Evolutionary conservation across 306 rosid species (phyloP).

Genomic region (Dicorynia guianensis): DNA sequence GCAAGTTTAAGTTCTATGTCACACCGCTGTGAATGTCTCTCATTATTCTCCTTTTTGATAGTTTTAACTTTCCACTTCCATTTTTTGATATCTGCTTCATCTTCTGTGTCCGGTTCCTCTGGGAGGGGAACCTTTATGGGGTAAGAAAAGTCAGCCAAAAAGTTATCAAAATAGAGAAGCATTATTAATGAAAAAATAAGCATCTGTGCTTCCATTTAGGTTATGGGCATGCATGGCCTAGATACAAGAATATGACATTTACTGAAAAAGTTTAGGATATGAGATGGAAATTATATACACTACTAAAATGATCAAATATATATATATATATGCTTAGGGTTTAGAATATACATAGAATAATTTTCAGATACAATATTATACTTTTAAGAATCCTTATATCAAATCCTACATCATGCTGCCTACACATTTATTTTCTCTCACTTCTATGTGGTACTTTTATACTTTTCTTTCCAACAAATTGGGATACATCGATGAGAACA

Average conservation of each 20-base stretch:
- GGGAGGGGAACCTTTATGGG: slow-evolving; percentile 73
- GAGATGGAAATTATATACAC: not conserved
- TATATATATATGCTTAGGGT: too few species aligned
- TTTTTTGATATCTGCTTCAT: slow-evolving; percentile 78
- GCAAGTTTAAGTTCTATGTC: slow-evolving; percentile 92
- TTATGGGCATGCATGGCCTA: not conserved
- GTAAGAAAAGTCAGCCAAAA: slow-evolving; percentile 25
- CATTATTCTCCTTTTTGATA: slow-evolving; percentile 71
- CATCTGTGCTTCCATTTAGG: not conserved
- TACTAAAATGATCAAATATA: not conserved
- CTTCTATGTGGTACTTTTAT: too few species aligned
- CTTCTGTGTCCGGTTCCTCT: slow-evolving; percentile 77
- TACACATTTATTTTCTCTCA: too few species aligned
- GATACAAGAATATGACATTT: slow-evolving; percentile 21
- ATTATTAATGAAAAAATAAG: not conserved
- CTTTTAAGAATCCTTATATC: too few species aligned
- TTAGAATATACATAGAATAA: too few species aligned
- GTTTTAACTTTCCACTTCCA: slow-evolving; percentile 93
- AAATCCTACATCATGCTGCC: too few species aligned
- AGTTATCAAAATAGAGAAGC: slow-evolving; percentile 27
- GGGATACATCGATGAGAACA: too few species aligned
- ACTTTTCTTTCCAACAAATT: too few species aligned
- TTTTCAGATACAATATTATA: too few species aligned
- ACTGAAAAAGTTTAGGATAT: not conserved
- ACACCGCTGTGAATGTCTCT: slow-evolving; percentile 92